phyloP scores from a whole-genome alignment of 495 filamentous ascomycete genomes.

The Penicillium crystallinum region DNA sequence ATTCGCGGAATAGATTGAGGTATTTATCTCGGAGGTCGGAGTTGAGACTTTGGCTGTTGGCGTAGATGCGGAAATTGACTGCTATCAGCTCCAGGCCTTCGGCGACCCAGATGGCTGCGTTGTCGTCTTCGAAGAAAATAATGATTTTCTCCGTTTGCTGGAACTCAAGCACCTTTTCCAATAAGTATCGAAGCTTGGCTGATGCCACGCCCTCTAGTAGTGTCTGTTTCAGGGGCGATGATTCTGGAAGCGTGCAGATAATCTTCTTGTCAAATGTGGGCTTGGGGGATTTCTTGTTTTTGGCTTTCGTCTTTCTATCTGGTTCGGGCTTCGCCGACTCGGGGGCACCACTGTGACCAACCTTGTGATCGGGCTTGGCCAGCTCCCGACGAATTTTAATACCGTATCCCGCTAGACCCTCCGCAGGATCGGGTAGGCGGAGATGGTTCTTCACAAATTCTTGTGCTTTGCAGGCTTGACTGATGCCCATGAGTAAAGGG shows the following conservation, averaged over 20 bases:
- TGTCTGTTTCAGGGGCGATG: conserved; percentile 55
- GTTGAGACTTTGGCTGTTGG: conserved; percentile 56
- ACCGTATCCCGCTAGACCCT: conserved; percentile 48
- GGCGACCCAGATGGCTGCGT: conserved; percentile 76
- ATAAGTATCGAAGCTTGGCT: conserved; percentile 79
- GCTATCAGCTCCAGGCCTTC: conserved; percentile 73
- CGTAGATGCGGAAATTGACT: conserved; percentile 80
- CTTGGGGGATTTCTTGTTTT: conserved; percentile 28
- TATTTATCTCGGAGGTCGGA: conserved; percentile 59
- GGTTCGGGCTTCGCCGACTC: conserved; percentile 10
- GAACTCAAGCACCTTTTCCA: conserved; percentile 62
- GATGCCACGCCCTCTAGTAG: conserved; percentile 75
- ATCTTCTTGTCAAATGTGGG: conserved; percentile 33
- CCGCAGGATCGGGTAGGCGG: conserved; percentile 38
- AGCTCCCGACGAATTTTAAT: conserved; percentile 35
- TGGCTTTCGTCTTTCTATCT: conserved; percentile 20
- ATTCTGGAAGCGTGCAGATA: conserved; percentile 28
- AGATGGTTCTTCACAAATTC: conserved; percentile 53
- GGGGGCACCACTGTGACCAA: conserved; percentile 11
- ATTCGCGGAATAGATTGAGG: conserved; percentile 69
- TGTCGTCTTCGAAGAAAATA: conserved; percentile 87
- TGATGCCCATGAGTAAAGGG: conserved; percentile 47
- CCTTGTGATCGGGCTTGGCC: conserved; percentile 15
- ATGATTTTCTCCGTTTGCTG: conserved; percentile 78
- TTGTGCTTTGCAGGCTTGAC: conserved; percentile 55